Percentiles rank a stretch among this genome's conserved stretches.
phyloP scores from a whole-genome alignment of 2,329 filamentous ascomycete species.

The Ophiostoma sp. region DNA sequence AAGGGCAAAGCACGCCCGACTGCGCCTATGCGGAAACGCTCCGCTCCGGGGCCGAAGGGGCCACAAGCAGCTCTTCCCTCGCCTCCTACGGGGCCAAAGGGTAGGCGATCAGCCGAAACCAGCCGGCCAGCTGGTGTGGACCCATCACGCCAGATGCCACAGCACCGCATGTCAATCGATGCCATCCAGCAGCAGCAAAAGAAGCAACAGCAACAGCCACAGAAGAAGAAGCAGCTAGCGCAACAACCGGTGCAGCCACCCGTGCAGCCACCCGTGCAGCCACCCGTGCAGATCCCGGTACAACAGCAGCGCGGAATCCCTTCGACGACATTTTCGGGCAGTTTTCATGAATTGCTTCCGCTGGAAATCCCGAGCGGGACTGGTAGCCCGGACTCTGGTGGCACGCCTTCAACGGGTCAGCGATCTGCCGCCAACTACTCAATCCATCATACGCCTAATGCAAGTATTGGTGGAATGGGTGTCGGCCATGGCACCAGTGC shows the following conservation, averaged over 20 bases:
- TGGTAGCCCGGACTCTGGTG: slow-evolving; percentile 37
- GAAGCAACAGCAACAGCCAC: slow-evolving; percentile 13
- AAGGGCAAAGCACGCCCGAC: slow-evolving; percentile 39
- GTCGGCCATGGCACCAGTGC: not conserved
- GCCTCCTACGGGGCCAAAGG: slow-evolving; percentile 29
- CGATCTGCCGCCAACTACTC: slow-evolving; percentile 30
- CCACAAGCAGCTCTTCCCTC: slow-evolving; percentile 29
- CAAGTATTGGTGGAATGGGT: slow-evolving; percentile 15
- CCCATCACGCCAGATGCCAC: slow-evolving; percentile 24
- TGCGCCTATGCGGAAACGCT: slow-evolving; percentile 49
- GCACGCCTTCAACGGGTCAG: slow-evolving; percentile 34
- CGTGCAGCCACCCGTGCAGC: not conserved
- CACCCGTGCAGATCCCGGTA: not conserved
- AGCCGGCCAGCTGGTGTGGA: slow-evolving; percentile 25
- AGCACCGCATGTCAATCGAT: slow-evolving; percentile 31
- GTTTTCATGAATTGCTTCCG: slow-evolving; percentile 43
- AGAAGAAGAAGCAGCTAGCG: not conserved
- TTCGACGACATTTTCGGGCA: slow-evolving; percentile 36
- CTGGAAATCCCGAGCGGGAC: slow-evolving; percentile 43
- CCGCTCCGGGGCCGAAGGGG: slow-evolving; percentile 45
- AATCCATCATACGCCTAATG: slow-evolving; percentile 27
- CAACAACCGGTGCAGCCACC: slow-evolving; percentile 10
- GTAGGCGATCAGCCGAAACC: slow-evolving; percentile 31
- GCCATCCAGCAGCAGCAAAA: slow-evolving; percentile 28
- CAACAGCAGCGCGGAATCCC: slow-evolving; percentile 24